Conservation (phyloP, 1,284 basidiomycete species). For the Trichosporon asahii region DNA sequence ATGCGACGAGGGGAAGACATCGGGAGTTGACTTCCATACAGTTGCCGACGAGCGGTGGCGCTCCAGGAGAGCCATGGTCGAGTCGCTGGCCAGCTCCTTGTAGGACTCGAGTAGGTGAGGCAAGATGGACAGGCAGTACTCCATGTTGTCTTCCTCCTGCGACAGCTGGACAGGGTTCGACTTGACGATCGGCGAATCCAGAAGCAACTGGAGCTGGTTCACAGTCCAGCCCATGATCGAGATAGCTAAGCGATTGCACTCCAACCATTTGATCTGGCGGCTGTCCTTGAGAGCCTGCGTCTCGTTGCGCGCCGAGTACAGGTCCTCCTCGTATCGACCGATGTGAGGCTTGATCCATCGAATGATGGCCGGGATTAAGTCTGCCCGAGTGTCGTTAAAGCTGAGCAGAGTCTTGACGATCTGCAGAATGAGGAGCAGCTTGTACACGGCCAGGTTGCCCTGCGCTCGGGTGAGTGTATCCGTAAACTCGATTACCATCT, state of each 20-base stretch:
- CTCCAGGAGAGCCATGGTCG: constrained; percentile 67
- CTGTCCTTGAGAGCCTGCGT: constrained; percentile 58
- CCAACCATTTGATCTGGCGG: constrained; percentile 82
- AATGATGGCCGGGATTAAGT: constrained; percentile 82
- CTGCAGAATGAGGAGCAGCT: constrained; percentile 87
- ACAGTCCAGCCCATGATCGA: constrained; percentile 80
- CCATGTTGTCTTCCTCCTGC: constrained; percentile 91
- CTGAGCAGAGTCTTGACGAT: constrained; percentile 88
- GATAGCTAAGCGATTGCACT: constrained; percentile 69
- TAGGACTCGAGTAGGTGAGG: constrained; percentile 85
- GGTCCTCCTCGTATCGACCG: constrained; percentile 68
- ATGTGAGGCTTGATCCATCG: constrained; percentile 94
- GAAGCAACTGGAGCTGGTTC: constrained; percentile 78
- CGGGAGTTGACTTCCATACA: constrained; percentile 63
- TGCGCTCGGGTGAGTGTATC: constrained; percentile 74
- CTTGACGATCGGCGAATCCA: constrained; percentile 65
- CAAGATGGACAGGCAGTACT: constrained; percentile 78
- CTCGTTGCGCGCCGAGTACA: constrained; percentile 23
- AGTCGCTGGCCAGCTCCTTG: constrained; percentile 69
- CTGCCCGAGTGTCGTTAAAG: constrained; percentile 68
- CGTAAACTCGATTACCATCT: constrained; percentile 77
- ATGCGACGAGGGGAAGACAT: constrained; percentile 88
- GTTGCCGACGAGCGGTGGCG: constrained; percentile 62
- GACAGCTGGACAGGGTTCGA: constrained; percentile 62
- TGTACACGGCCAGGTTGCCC: constrained; percentile 86